Conservation (phyloP, 2,329 filamentous ascomycete species). For the Ceratocystis cacaofunesta region DNA sequence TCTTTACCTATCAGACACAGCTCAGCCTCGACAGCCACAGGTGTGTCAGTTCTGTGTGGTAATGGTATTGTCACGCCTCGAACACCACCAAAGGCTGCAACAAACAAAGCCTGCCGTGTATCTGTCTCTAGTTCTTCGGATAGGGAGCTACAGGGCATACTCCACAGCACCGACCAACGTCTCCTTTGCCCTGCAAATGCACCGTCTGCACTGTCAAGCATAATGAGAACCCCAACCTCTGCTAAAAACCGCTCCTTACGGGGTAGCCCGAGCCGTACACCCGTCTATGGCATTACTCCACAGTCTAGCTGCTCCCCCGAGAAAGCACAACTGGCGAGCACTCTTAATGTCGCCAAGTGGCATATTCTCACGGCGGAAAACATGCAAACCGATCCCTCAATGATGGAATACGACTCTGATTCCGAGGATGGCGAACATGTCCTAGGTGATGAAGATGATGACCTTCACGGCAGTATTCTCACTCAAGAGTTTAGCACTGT, state of each 20-base stretch:
- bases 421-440: constrained; percentile 4
- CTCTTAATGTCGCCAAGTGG: constrained; percentile 12
- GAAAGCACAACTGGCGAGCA: constrained; percentile 12
- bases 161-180: constrained; percentile 38
- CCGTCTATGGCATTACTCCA: not conserved
- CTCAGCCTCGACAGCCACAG: not conserved
- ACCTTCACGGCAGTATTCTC: constrained; percentile 5
- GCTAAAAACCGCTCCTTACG: constrained; percentile 8
- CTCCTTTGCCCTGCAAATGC: constrained; percentile 22
- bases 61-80: not conserved
- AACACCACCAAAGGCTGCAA: not conserved
- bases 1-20: not conserved
- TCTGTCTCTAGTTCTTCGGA: constrained; percentile 25
- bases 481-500: constrained; percentile 15
- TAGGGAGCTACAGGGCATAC: constrained; percentile 35
- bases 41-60: not conserved
- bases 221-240: constrained; percentile 11
- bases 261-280: constrained; percentile 9
- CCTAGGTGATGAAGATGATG: constrained; percentile 1
- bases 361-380: constrained; percentile 12
- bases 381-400: not conserved
- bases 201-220: constrained; percentile 8
- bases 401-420: not conserved
- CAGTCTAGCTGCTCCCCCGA: constrained; percentile 3
- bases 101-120: not conserved